These are phyloP conservation scores for Cystofilobasidium bisporidii DNA, from an alignment of 768 basidiomycete species.

Conservation along the genomic window DNA sequence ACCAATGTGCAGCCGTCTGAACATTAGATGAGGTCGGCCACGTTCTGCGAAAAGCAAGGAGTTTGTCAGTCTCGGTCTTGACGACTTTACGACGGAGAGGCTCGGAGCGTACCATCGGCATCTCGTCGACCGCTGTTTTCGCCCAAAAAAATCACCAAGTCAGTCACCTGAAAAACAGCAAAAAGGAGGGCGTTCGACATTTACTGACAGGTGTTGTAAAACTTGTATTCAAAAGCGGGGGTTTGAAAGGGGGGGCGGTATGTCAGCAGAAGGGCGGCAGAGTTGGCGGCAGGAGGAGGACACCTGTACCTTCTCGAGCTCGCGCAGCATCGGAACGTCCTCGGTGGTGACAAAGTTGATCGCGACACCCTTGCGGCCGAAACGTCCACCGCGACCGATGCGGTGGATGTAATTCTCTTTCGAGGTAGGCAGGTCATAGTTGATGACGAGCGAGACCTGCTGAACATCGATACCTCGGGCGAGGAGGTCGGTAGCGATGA, in stretches of 20 bases:
- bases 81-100: too few relatives aligned
- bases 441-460: slow-evolving; percentile 93
- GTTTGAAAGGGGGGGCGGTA: too few relatives aligned
- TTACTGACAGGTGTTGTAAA: slow-evolving; percentile 65
- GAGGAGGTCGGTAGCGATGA: slow-evolving; percentile 95
- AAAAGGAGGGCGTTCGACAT: slow-evolving; percentile 41
- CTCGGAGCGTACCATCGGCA: too few relatives aligned
- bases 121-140: slow-evolving; percentile 57
- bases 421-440: slow-evolving; percentile 43
- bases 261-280: too few relatives aligned
- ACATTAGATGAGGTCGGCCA: slow-evolving; percentile 92
- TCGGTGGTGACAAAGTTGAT: slow-evolving; percentile 97
- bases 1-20: too few relatives aligned
- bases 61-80: too few relatives aligned
- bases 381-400: slow-evolving; percentile 96
- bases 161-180: slow-evolving; percentile 32
- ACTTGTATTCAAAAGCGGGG: slow-evolving; percentile 50
- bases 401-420: slow-evolving; percentile 68
- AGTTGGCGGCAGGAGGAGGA: too few relatives aligned
- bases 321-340: slow-evolving; percentile 90
- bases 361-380: slow-evolving; percentile 97
- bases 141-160: slow-evolving; percentile 28
- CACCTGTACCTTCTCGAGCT: slow-evolving; percentile 67
- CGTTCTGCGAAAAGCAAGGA: too few relatives aligned
- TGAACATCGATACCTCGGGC: slow-evolving; percentile 97